Evolutionary conservation across 768 basidiomycete genomes (phyloP).

Genomic region (Mycena vitilis): DNA sequence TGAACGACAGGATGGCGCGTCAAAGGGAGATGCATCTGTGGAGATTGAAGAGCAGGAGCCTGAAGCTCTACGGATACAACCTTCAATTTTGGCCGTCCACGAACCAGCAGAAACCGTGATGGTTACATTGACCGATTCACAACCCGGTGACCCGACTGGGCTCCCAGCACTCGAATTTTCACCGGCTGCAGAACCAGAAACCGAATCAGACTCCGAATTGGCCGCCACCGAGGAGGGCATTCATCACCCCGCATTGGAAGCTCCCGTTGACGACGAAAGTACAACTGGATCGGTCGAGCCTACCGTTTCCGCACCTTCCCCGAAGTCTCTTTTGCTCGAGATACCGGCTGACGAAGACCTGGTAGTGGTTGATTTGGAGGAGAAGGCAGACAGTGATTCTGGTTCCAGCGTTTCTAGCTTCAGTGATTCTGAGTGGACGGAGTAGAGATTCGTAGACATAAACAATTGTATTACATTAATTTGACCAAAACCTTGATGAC

Average conservation of each 20-base stretch:
- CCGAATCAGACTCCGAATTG: background rate
- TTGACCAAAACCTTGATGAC: background rate
- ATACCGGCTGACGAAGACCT: constrained; percentile 7
- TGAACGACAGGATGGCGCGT: too few species aligned
- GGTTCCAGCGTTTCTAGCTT: constrained; percentile 10
- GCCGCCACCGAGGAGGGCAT: background rate
- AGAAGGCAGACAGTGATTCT: constrained; percentile 5
- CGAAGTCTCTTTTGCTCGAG: constrained; percentile 13
- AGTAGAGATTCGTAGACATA: background rate
- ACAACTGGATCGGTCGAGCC: background rate
- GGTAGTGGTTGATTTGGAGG: constrained; percentile 6
- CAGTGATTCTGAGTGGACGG: constrained; percentile 13
- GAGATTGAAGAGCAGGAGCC: background rate
- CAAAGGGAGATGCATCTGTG: background rate
- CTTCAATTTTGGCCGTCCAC: background rate
- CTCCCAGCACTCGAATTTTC: too few species aligned
- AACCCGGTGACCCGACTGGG: background rate
- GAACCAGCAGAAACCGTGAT: background rate
- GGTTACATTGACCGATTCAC: background rate
- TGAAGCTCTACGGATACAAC: background rate
- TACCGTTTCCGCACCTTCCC: background rate
- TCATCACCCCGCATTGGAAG: too few species aligned
- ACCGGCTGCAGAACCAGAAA: background rate
- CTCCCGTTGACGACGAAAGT: background rate
- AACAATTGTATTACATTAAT: background rate